A percentile compares a stretch with the other conserved stretches of the same genome.
phyloP scores from a whole-genome alignment of 306 rosid genomes.

The Begonia fuchsioides region DNA sequence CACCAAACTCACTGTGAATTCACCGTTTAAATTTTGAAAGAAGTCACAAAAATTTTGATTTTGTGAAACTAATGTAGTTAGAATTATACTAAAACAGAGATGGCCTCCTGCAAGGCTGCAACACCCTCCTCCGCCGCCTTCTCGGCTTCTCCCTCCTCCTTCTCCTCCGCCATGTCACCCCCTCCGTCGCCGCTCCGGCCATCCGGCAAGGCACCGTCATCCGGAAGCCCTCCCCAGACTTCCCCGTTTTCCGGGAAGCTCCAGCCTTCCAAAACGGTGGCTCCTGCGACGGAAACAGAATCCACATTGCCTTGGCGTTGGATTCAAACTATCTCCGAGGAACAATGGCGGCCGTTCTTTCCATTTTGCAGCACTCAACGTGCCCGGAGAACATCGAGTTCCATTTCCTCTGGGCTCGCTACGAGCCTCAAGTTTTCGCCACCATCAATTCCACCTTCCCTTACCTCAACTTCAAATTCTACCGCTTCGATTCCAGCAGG shows the following conservation, averaged over 20 bases:
- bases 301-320: slow-evolving; percentile 69
- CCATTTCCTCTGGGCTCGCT: slow-evolving; percentile 60
- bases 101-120: slow-evolving; percentile 32
- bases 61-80: too few relatives aligned
- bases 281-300: slow-evolving; percentile 29
- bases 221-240: slow-evolving; percentile 24
- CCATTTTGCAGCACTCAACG: slow-evolving; percentile 56
- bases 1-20: too few relatives aligned
- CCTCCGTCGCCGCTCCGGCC: slow-evolving; percentile 2
- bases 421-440: slow-evolving; percentile 38
- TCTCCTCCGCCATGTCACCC: slow-evolving; percentile 7
- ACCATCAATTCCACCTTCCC: slow-evolving; percentile 72
- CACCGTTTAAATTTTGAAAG: too few relatives aligned
- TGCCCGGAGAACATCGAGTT: slow-evolving; percentile 69
- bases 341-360: slow-evolving; percentile 67
- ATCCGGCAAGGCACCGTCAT: slow-evolving; percentile 33
- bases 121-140: slow-evolving; percentile 3
- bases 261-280: slow-evolving; percentile 53
- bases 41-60: too few relatives aligned
- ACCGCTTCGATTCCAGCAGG: slow-evolving; percentile 44
- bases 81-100: too few relatives aligned
- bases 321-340: slow-evolving; percentile 79
- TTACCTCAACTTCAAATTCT: slow-evolving; percentile 47
- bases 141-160: slow-evolving; percentile 41
- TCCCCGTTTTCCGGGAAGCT: slow-evolving; percentile 54